phyloP scores from a whole-genome alignment of 805 yeast genomes.

The Kurtzmaniella fragi region DNA sequence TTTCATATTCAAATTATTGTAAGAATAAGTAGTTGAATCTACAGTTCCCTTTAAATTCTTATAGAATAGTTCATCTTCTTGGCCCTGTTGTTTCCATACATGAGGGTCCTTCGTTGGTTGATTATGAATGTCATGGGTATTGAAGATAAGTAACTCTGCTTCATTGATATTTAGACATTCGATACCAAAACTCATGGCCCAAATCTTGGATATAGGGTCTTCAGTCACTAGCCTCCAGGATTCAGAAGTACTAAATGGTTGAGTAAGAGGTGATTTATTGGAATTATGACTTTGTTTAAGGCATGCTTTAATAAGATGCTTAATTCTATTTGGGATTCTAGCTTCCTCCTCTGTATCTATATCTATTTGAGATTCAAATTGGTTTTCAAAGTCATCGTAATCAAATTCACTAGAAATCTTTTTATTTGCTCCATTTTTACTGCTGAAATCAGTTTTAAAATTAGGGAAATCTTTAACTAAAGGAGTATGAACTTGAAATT shows the following conservation, averaged over 20 bases:
- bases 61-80: slow-evolving; percentile 15
- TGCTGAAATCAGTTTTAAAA: slow-evolving; percentile 29
- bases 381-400: background rate
- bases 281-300: slow-evolving; percentile 34
- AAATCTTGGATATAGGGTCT: slow-evolving; percentile 46
- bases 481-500: slow-evolving; percentile 44
- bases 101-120: slow-evolving; percentile 22
- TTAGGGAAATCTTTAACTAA: slow-evolving; percentile 47
- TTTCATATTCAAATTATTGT: slow-evolving; percentile 4
- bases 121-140: slow-evolving; percentile 30
- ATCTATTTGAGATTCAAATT: too few species aligned
- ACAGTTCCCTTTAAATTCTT: slow-evolving; percentile 27
- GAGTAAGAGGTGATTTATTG: slow-evolving; percentile 10
- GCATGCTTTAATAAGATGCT: slow-evolving; percentile 53
- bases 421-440: background rate
- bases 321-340: slow-evolving; percentile 49
- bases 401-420: slow-evolving; percentile 1
- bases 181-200: slow-evolving; percentile 54
- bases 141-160: slow-evolving; percentile 41
- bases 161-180: slow-evolving; percentile 47
- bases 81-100: slow-evolving; percentile 17
- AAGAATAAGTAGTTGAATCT: slow-evolving; percentile 28
- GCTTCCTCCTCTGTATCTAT: slow-evolving; percentile 20
- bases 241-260: slow-evolving; percentile 32
- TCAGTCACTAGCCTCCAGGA: slow-evolving; percentile 63